Evolutionary conservation across 129 eudicot species (phyloP), one percentile per base, ranked within the genome.

Genomic region (sunflower (Helianthus annuus)): DNA sequence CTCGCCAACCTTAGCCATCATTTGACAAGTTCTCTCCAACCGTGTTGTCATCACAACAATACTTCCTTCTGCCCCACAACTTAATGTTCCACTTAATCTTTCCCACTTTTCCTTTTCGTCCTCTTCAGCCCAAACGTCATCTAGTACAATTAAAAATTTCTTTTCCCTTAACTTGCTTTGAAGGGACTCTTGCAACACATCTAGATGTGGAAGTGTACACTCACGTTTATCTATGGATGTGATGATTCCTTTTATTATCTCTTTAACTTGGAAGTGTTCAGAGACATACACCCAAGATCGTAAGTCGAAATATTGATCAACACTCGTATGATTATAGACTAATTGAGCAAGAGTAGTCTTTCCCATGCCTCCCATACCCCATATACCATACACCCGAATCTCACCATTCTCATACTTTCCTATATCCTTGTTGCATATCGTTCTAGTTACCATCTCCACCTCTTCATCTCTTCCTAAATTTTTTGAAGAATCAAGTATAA

Each of bases 121-220:
- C 22, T 19, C 22, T 19, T 19, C 22, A 19, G 22, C 22, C 84
- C 80, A 75, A 15, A 74, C 73, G 24, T 80, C 84, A 69, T 80
- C 84, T 14, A 79, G 42, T 42, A 79, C 79, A 40, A 73, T 78
- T 8, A 79, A 69, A 61, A 75, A 69, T 51, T 38, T 80, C 60
- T 62, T 70, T 8, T 54, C 40, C 13, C 34, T 55, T 24, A 80
- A 62, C 7, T 44, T 32, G 27, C 22, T 17, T 48, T 64, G 84
- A 45, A 80, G 71, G 1, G 12, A 6, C 5, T 3, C 16, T 3
- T 66, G 56, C 71, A 66, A 16, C 4, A 4, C 1, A 22, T 66
- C 57, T 7, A 66, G 10, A 39, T 64, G 69, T 8, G 16, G 5
- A 24, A 63, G 49, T 63, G 9, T 3, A 5, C 69, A 64, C 19